These are phyloP conservation scores for Antrodiella citrinella DNA, from an alignment of 768 basidiomycete genomes.

Conservation along the genomic window DNA sequence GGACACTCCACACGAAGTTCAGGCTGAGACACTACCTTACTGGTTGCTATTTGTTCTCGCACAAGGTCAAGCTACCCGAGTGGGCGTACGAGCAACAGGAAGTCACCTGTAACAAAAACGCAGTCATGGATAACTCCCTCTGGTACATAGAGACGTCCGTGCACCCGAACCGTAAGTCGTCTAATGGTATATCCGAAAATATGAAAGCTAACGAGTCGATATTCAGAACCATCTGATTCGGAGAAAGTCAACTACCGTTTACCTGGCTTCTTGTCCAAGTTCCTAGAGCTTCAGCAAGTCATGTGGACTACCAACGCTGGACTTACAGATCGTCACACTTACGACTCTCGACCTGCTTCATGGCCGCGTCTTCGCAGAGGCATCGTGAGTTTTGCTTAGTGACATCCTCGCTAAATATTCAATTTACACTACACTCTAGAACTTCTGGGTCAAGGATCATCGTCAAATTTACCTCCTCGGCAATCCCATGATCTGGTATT, in stretches of 20 bases:
- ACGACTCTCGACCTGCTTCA: conserved; percentile 83
- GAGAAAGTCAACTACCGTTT: conserved; percentile 82
- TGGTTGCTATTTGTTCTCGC: conserved; percentile 95
- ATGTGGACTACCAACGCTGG: conserved; percentile 99
- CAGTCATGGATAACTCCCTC: conserved; percentile 77
- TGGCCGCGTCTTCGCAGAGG: conserved; percentile 93
- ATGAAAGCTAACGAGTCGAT: too few species aligned
- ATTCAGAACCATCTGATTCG: conserved; percentile 59
- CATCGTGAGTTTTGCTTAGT: conserved; percentile 55
- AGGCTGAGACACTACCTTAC: conserved; percentile 76
- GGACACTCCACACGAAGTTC: conserved; percentile 78
- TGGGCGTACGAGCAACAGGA: conserved; percentile 99
- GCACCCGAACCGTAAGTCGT: conserved; percentile 60
- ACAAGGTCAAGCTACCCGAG: conserved; percentile 95
- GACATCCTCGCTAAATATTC: not conserved
- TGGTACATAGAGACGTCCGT: conserved; percentile 90
- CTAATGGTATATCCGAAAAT: too few species aligned
- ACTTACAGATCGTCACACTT: conserved; percentile 89
- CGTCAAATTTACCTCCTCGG: conserved; percentile 93
- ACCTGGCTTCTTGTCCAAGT: conserved; percentile 89
- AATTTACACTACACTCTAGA: conserved; percentile 36
- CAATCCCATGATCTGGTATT: conserved; percentile 92
- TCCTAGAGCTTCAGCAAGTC: conserved; percentile 83
- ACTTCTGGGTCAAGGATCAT: conserved; percentile 98
- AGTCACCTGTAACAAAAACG: conserved; percentile 99